Evolutionary conservation across 257 asterid species (phyloP).

Genomic region (Solanum habrochaites): DNA sequence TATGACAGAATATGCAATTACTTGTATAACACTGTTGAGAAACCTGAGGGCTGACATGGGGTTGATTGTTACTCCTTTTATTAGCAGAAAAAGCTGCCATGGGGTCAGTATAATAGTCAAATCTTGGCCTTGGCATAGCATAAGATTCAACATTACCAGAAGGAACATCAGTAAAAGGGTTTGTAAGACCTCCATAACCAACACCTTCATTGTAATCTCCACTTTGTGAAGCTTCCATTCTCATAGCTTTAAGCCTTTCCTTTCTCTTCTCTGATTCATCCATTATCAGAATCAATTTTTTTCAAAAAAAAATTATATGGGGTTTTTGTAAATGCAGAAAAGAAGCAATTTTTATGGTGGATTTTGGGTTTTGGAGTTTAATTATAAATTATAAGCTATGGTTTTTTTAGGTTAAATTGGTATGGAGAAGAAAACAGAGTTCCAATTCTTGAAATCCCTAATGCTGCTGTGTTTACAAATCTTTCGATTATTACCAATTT

Average conservation of each 20-base stretch:
- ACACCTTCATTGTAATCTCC: slow-evolving; percentile 8
- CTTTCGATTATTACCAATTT: not conserved
- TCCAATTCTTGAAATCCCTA: not conserved
- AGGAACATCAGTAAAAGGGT: slow-evolving; percentile 49
- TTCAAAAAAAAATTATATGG: not conserved
- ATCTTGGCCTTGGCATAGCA: slow-evolving; percentile 26
- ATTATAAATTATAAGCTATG: not conserved
- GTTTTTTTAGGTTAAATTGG: not conserved
- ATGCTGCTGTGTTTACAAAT: not conserved
- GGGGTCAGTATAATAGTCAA: slow-evolving; percentile 79
- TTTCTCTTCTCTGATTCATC: slow-evolving; percentile 78
- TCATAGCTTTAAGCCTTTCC: slow-evolving; percentile 73
- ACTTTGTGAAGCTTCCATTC: slow-evolving; percentile 44
- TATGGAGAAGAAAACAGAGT: not conserved
- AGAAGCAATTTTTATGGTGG: not conserved
- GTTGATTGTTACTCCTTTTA: not conserved
- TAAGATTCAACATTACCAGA: not conserved
- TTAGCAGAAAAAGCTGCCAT: slow-evolving; percentile 53
- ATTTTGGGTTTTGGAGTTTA: not conserved
- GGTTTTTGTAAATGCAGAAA: not conserved
- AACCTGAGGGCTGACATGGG: slow-evolving; percentile 23
- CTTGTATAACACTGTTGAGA: slow-evolving; percentile 39
- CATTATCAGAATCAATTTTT: slow-evolving; percentile 16
- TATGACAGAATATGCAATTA: slow-evolving; percentile 17
- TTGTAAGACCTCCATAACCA: slow-evolving; percentile 39